phyloP scores from a whole-genome alignment of 2,329 filamentous ascomycete genomes.

The Sporothrix euskadiensis region DNA sequence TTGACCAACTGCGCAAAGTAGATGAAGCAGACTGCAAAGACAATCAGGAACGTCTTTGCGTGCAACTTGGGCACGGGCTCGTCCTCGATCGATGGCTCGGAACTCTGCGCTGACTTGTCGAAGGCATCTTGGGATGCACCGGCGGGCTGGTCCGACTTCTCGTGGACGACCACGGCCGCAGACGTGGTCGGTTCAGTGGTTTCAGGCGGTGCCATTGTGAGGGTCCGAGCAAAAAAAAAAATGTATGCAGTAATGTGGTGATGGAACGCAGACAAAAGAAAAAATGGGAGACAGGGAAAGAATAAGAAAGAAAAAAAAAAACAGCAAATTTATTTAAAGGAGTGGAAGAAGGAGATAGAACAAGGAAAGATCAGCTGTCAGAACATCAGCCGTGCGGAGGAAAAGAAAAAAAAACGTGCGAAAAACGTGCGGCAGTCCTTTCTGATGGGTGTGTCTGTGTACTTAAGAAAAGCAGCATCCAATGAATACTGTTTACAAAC shows the following conservation, averaged over 20 bases:
- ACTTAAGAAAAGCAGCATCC: not conserved
- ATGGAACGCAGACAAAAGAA: not conserved
- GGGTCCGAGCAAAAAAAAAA: not conserved
- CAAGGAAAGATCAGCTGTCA: not conserved
- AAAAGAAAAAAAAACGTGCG: not conserved
- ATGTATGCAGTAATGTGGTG: not conserved
- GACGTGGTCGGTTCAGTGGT: slow-evolving; percentile 1
- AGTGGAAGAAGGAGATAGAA: not conserved
- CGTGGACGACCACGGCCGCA: not conserved
- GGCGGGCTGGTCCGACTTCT: not conserved
- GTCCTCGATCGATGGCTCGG: slow-evolving; percentile 7
- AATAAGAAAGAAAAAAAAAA: not conserved
- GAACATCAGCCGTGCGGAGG: not conserved
- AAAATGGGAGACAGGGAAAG: not conserved
- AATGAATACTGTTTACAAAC: not conserved
- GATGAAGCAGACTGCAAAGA: slow-evolving; percentile 17
- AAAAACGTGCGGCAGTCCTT: not conserved
- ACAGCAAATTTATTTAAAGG: not conserved
- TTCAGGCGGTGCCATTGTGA: not conserved
- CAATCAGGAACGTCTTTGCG: slow-evolving; percentile 16
- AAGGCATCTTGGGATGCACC: not conserved
- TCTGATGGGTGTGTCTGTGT: not conserved
- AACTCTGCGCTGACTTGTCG: not conserved
- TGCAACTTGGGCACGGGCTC: slow-evolving; percentile 1
- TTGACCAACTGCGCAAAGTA: slow-evolving; percentile 20